phyloP scores from a whole-genome alignment of 345 rosid species.

The Euphorbia tirucalli region DNA sequence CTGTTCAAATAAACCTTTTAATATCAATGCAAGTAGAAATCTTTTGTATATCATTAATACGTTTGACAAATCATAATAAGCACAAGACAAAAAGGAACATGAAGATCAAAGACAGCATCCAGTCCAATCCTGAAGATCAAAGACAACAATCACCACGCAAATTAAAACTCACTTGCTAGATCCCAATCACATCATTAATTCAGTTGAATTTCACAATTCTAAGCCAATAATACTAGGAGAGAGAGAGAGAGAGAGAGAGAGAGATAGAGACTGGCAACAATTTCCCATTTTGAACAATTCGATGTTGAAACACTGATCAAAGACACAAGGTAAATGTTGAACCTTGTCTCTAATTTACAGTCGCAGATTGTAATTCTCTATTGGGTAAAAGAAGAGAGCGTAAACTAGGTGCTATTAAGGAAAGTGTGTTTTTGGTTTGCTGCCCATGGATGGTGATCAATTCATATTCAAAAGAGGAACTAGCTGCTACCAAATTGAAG shows the following conservation, averaged over 20 bases:
- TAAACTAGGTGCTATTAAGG: too few species aligned
- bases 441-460: too few species aligned
- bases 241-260: too few species aligned
- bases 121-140: background rate
- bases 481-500: too few species aligned
- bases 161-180: background rate
- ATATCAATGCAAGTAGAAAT: background rate
- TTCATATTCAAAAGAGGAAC: too few species aligned
- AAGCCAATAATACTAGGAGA: background rate
- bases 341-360: too few species aligned
- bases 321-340: too few species aligned
- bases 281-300: background rate
- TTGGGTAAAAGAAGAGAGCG: too few species aligned
- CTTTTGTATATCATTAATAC: background rate
- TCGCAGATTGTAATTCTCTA: too few species aligned
- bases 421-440: too few species aligned
- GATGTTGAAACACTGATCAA: too few species aligned
- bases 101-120: background rate
- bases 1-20: slow-evolving; percentile 34
- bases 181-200: too few species aligned
- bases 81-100: background rate
- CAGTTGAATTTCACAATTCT: background rate
- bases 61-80: background rate
- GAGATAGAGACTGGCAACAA: background rate
- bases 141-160: background rate